phyloP scores from a whole-genome alignment of 495 filamentous ascomycete species.

The Hamigera avellanea region DNA sequence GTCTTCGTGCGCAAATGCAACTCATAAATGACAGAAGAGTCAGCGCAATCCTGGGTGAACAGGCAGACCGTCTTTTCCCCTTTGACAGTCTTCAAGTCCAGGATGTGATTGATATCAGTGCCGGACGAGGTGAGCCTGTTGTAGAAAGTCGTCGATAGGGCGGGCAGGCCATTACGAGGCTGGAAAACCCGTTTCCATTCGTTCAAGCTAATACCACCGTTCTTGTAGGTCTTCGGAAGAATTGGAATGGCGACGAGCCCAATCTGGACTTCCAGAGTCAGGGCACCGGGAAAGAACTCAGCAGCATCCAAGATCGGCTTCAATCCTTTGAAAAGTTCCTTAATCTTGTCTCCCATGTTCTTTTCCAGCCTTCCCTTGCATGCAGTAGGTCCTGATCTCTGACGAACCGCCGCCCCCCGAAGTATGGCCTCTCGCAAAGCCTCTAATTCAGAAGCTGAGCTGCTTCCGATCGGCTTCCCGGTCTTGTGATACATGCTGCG shows the following conservation, averaged over 20 bases:
- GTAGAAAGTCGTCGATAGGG: constrained; percentile 15
- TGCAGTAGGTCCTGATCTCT: no score
- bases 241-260: constrained; percentile 21
- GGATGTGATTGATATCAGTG: constrained; percentile 24
- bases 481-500: constrained; percentile 16
- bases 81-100: constrained; percentile 18
- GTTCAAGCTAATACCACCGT: constrained; percentile 3
- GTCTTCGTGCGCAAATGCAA: constrained; percentile 29
- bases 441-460: no score
- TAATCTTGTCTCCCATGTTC: constrained; percentile 3
- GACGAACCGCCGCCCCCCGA: no score
- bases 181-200: constrained; percentile 19
- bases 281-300: constrained; percentile 15
- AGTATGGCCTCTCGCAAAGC: no score
- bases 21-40: constrained; percentile 34
- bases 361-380: constrained; percentile 4
- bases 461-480: constrained; percentile 1
- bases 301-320: constrained; percentile 15
- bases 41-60: constrained; percentile 17
- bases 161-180: constrained; percentile 5
- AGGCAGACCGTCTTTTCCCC: constrained; percentile 12
- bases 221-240: constrained; percentile 10
- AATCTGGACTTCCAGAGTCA: constrained; percentile 25
- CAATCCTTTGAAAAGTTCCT: constrained; percentile 10
- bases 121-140: constrained; percentile 24